Conservation (phyloP, 768 basidiomycete genomes). For the Clavulina sp. region DNA sequence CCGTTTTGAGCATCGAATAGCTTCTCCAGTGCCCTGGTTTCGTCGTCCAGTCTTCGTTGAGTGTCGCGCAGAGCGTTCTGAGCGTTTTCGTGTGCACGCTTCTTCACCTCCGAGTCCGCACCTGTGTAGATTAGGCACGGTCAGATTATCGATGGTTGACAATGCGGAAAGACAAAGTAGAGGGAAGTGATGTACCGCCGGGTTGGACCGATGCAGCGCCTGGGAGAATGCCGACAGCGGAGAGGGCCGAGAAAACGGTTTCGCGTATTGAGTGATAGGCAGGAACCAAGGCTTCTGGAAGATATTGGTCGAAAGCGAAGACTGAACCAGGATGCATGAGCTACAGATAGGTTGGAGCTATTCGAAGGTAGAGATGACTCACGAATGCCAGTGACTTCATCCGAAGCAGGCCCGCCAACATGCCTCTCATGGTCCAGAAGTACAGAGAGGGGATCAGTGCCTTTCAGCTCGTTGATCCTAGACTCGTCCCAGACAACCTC, state of each 20-base stretch:
- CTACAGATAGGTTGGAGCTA: neutral
- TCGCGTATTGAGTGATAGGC: slow-evolving; percentile 47
- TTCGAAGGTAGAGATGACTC: slow-evolving; percentile 18
- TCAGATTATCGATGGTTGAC: neutral
- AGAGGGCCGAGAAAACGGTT: slow-evolving; percentile 45
- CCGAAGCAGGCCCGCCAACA: slow-evolving; percentile 30
- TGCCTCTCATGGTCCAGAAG: slow-evolving; percentile 64
- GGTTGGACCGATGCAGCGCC: neutral
- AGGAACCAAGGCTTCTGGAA: slow-evolving; percentile 66
- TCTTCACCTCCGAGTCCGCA: neutral
- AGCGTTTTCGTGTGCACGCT: neutral
- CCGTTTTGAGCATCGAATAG: slow-evolving; percentile 40
- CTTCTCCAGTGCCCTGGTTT: slow-evolving; percentile 40
- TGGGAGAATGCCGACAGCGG: slow-evolving; percentile 5
- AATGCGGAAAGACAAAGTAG: neutral
- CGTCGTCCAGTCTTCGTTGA: slow-evolving; percentile 39
- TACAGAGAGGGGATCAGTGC: slow-evolving; percentile 48
- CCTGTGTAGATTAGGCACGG: neutral
- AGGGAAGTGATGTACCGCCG: neutral
- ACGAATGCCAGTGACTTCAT: slow-evolving; percentile 31
- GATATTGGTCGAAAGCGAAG: slow-evolving; percentile 60
- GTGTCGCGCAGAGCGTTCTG: slow-evolving; percentile 28
- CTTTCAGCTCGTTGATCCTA: slow-evolving; percentile 28
- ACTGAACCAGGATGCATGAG: slow-evolving; percentile 28
- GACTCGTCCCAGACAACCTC: slow-evolving; percentile 33